Evolutionary conservation across 768 basidiomycete species (phyloP).

Genomic region (Trametes elegans): DNA sequence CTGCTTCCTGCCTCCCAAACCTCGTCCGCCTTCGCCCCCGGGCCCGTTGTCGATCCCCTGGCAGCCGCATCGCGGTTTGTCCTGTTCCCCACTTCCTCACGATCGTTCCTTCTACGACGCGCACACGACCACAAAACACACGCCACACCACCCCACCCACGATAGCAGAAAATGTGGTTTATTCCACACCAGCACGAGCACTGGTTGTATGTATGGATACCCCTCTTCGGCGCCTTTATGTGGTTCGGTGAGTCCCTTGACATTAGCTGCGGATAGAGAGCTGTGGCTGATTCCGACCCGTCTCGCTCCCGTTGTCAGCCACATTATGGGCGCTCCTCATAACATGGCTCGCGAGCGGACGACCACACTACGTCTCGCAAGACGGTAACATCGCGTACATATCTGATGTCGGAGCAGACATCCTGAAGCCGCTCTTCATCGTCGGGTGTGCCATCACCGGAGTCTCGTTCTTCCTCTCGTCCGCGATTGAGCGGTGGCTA

Average conservation of each 20-base stretch:
- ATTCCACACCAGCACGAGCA: constrained; percentile 35
- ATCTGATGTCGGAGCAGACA: constrained; percentile 72
- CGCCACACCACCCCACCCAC: not conserved
- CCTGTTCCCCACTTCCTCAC: not conserved
- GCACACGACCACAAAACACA: not conserved
- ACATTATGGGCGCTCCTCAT: constrained; percentile 70
- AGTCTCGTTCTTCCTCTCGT: constrained; percentile 56
- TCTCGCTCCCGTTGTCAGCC: constrained; percentile 34
- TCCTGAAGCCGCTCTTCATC: constrained; percentile 75
- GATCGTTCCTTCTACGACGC: not conserved
- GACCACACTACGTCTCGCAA: constrained; percentile 55
- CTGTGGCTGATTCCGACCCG: not conserved
- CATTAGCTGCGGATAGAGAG: not conserved
- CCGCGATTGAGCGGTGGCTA: constrained; percentile 60
- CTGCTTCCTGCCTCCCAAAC: not conserved
- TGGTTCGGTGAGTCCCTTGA: constrained; percentile 56
- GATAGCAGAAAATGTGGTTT: not conserved
- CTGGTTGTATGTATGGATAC: constrained; percentile 67
- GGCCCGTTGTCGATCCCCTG: not conserved
- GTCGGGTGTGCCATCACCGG: constrained; percentile 63
- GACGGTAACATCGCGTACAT: constrained; percentile 67
- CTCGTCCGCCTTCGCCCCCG: not conserved
- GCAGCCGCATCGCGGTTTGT: constrained; percentile 13
- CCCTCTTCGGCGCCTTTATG: constrained; percentile 53
- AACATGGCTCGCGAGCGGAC: constrained; percentile 66